Conservation (phyloP, 1,139 yeast genomes). For the Saccharomyces hybrid region DNA sequence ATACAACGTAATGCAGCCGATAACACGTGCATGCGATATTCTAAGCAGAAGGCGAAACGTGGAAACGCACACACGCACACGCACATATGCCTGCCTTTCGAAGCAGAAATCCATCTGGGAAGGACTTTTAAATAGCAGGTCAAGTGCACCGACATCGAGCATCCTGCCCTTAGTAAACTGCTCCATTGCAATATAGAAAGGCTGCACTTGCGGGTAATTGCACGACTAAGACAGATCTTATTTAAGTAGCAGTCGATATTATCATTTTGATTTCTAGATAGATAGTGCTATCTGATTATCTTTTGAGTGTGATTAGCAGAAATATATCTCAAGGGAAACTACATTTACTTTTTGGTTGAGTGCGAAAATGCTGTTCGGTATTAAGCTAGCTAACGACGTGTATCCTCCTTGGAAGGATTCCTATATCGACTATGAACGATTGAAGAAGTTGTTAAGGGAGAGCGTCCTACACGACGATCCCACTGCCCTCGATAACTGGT, state of each 20-base stretch:
- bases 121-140: neutral
- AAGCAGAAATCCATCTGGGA: neutral
- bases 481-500: constrained; percentile 45
- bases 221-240: neutral
- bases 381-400: constrained; percentile 68
- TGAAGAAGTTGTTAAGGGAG: constrained; percentile 79
- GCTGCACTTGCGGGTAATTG: neutral
- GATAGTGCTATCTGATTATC: neutral
- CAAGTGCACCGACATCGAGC: neutral
- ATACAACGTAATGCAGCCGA: neutral
- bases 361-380: constrained; percentile 71
- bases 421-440: constrained; percentile 69
- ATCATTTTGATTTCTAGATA: neutral
- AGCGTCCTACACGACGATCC: neutral
- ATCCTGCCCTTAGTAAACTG: neutral
- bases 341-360: neutral
- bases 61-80: neutral
- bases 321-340: too few relatives aligned
- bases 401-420: constrained; percentile 85
- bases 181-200: neutral
- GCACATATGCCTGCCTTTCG: neutral
- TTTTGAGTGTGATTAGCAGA: neutral
- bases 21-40: neutral
- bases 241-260: neutral
- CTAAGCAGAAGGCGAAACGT: neutral